Base-by-base conservation (phyloP, 495 filamentous ascomycete genomes). In the Lichina pygmaea region DNA sequence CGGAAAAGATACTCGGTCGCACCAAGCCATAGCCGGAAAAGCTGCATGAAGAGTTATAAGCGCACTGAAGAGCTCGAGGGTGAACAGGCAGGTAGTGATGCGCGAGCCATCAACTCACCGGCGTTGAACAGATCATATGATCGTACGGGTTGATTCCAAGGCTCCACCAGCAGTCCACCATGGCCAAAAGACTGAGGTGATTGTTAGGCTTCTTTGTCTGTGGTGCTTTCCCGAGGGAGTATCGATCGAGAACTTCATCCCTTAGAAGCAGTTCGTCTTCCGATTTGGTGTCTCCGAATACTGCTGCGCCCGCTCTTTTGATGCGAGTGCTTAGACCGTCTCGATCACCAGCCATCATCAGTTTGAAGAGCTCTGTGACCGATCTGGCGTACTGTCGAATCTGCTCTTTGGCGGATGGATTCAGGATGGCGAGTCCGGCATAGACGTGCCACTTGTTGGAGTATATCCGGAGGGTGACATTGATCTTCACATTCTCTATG, bases 361-460 rank as follows among this genome's bases (percentile, higher is more conserved):
- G 70, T 57, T 91, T 93, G 66, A 86, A 95, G 7, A 97, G 68
- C 51, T 93, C 86, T 0, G 91, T 97, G 33, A 91, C 86, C 11
- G 77, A 84, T 51, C 75, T 65, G 15, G 89, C 86, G 58, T 95
- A 97, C 62, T 94, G 85, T 45, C 75, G 66, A 54, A 97, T 95
- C 58, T 97, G 89, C 58, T 75, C 65, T 56, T 83, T 81, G 2
- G 89, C 89, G 17, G 78, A 73, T 6, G 86, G 85, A 57, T 97
- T 97, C 37, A 97, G 68, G 58, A 97, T 97, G 6, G 91, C 89
- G 7, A 97, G 75, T 5, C 89, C 89, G 33, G 89, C 89, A 58
- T 97, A 97, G 46, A 97, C 89, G 60, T 97, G 89, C 89, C 89
- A 97, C 59, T 94, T 95, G 58, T 92, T 91, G 48, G 79, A 76